These are phyloP conservation scores for Kodamaea lidongshanica DNA, from an alignment of 805 yeast species.

Conservation along the genomic window DNA sequence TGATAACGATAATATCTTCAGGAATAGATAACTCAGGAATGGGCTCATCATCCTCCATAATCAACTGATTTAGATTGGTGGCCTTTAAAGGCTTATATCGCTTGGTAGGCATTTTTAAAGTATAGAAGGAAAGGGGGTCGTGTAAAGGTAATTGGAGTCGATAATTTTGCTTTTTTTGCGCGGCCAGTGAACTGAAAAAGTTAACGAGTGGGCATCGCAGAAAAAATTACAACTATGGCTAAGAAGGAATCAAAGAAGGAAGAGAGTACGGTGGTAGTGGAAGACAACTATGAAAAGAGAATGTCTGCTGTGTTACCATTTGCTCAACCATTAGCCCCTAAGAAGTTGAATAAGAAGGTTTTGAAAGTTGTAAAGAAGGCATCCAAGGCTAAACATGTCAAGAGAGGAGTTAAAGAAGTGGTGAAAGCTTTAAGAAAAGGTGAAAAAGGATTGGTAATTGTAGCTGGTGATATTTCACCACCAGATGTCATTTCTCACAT, in stretches of 20 bases:
- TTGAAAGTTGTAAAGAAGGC: constrained; percentile 96
- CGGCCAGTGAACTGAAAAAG: neutral
- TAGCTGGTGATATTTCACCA: constrained; percentile 98
- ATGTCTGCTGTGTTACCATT: constrained; percentile 86
- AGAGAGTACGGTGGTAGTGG: constrained; percentile 25
- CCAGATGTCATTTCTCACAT: constrained; percentile 94
- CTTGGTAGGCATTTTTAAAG: no score
- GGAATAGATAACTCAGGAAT: constrained; percentile 14
- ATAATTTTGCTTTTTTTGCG: no score
- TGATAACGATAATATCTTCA: constrained; percentile 21
- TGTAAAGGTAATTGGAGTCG: no score
- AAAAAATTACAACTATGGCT: constrained; percentile 23
- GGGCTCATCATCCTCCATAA: no score
- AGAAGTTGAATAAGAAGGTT: constrained; percentile 91
- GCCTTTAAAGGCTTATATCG: no score
- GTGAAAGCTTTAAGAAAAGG: constrained; percentile 97
- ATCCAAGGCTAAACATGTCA: constrained; percentile 95
- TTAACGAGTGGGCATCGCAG: constrained; percentile 11
- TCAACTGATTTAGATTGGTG: no score
- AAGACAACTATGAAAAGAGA: constrained; percentile 88
- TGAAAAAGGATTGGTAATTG: constrained; percentile 90
- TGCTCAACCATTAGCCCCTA: constrained; percentile 92
- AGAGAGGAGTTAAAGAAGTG: constrained; percentile 98
- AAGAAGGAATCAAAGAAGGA: constrained; percentile 40
- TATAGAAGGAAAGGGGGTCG: no score